phyloP scores from a whole-genome alignment of 1,139 yeast genomes.

The Hyphopichia wangnamkhiaoensis region DNA sequence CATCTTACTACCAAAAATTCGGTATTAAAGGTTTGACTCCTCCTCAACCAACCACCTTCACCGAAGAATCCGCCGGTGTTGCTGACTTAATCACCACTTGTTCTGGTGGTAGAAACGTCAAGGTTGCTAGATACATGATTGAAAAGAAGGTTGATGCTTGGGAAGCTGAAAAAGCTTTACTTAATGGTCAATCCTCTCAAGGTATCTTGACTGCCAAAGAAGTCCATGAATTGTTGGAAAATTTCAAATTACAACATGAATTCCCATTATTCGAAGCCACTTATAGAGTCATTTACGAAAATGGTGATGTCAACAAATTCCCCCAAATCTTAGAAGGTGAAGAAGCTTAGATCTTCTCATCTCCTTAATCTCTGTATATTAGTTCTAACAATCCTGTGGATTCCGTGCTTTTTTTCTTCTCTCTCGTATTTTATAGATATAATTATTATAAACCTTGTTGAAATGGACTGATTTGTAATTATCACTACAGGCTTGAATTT shows the following conservation, averaged over 20 bases:
- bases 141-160: conserved; percentile 44
- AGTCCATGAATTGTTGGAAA: conserved; percentile 46
- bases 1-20: conserved; percentile 56
- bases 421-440: too few relatives aligned
- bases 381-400: background rate
- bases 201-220: conserved; percentile 51
- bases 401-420: too few relatives aligned
- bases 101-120: conserved; percentile 52
- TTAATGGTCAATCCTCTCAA: conserved; percentile 53
- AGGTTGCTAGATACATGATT: conserved; percentile 50
- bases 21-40: conserved; percentile 56
- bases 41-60: conserved; percentile 40
- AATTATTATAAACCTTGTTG: too few relatives aligned
- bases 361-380: background rate
- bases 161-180: conserved; percentile 46
- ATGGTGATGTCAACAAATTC: conserved; percentile 44
- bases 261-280: conserved; percentile 53
- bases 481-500: too few relatives aligned
- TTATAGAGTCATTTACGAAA: conserved; percentile 45
- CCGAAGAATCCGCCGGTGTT: conserved; percentile 51
- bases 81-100: conserved; percentile 54
- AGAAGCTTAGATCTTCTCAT: background rate
- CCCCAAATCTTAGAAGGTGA: conserved; percentile 36
- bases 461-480: too few relatives aligned
- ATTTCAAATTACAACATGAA: conserved; percentile 31